Conservation (phyloP, 2,329 filamentous ascomycete genomes). For the Fusarium nurragi region DNA sequence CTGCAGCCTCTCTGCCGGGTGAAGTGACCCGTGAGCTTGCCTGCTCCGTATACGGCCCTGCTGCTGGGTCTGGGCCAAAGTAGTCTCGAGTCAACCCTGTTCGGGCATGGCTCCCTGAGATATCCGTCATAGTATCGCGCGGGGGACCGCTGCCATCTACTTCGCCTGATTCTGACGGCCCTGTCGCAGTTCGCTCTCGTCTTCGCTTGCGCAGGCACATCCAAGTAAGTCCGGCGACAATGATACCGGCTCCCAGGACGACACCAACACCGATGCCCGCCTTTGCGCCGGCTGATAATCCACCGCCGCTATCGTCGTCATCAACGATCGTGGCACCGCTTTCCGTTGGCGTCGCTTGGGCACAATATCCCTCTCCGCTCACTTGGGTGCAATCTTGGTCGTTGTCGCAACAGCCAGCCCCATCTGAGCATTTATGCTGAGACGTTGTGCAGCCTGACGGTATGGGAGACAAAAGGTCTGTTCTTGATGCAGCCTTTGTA, state of each 20-base stretch:
- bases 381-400: conserved; percentile 56
- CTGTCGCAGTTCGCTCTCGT: conserved; percentile 33
- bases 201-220: conserved; percentile 56
- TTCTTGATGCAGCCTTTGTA: conserved; percentile 39
- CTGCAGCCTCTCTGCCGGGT: conserved; percentile 50
- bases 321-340: conserved; percentile 47
- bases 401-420: conserved; percentile 61
- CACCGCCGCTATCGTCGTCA: conserved; percentile 35
- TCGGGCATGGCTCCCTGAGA: conserved; percentile 43
- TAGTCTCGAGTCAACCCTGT: conserved; percentile 54
- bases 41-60: conserved; percentile 59
- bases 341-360: conserved; percentile 48
- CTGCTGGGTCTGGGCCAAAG: conserved; percentile 55
- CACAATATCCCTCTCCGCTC: conserved; percentile 52
- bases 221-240: conserved; percentile 58
- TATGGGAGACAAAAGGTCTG: conserved; percentile 48
- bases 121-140: conserved; percentile 49
- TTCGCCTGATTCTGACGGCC: conserved; percentile 21
- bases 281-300: conserved; percentile 61
- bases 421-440: conserved; percentile 56
- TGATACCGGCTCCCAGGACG: conserved; percentile 53
- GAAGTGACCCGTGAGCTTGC: conserved; percentile 44
- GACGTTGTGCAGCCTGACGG: conserved; percentile 56
- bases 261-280: conserved; percentile 67
- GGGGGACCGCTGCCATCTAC: conserved; percentile 26